Percentiles rank a stretch among this genome's conserved stretches.
Conservation (phyloP, 116 monocot species). For the Thalassia testudinum region DNA sequence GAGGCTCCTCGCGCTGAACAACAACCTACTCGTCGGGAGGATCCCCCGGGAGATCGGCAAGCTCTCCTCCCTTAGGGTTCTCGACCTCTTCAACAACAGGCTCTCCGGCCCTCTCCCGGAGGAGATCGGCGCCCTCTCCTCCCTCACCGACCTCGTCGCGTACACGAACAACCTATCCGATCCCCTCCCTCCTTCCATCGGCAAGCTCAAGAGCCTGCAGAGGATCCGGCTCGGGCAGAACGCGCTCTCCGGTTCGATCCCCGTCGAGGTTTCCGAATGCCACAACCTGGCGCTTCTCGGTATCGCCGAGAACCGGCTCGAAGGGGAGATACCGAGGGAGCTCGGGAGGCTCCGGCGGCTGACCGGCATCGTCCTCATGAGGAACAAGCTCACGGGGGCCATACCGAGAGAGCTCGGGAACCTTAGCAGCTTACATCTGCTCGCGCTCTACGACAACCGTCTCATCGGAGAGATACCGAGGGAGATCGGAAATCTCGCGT, state of each 20-base stretch:
- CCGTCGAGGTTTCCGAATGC: conserved; percentile 38
- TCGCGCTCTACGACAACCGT: conserved; percentile 50
- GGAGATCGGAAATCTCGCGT: conserved; percentile 36
- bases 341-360: conserved; percentile 45
- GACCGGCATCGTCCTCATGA: conserved; percentile 52
- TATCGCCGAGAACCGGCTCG: conserved; percentile 45
- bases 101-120: conserved; percentile 39
- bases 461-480: conserved; percentile 40
- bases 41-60: conserved; percentile 44
- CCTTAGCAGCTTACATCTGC: conserved; percentile 50
- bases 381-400: conserved; percentile 44
- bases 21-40: conserved; percentile 36
- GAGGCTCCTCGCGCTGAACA: conserved; percentile 42
- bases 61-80: conserved; percentile 32
- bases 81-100: conserved; percentile 36
- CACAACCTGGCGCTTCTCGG: conserved; percentile 54
- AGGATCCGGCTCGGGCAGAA: conserved; percentile 57
- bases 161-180: conserved; percentile 34
- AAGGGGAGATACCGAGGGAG: conserved; percentile 28
- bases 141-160: conserved; percentile 34
- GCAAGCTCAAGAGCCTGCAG: conserved; percentile 18
- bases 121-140: conserved; percentile 30
- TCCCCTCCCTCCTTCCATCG: conserved; percentile 18
- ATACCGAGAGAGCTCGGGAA: conserved; percentile 53
- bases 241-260: conserved; percentile 39